These are phyloP conservation scores for Leishmania major DNA, from an alignment of 208 protist genomes.

Conservation along the genomic window DNA sequence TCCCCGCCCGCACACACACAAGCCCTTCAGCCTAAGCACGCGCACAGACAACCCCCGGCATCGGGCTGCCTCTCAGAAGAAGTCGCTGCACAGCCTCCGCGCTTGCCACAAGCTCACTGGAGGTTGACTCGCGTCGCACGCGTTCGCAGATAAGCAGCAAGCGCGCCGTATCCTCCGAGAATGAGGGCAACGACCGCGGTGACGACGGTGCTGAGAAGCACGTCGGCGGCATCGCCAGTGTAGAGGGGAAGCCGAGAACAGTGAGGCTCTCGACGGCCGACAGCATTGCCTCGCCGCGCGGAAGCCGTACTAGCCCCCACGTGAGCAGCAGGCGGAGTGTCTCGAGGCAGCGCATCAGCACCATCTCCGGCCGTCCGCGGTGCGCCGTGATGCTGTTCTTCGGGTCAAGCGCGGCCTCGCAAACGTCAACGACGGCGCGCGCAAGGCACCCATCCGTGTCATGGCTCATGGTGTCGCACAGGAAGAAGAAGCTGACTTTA, in stretches of 20 bases:
- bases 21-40: background rate
- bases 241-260: background rate
- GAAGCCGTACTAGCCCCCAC: slow-evolving; percentile 24
- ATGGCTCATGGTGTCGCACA: slow-evolving; percentile 26
- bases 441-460: slow-evolving; percentile 28
- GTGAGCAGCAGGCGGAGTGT: slow-evolving; percentile 40
- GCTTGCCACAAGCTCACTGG: background rate
- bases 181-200: background rate
- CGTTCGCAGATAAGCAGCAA: slow-evolving; percentile 7
- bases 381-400: slow-evolving; percentile 30
- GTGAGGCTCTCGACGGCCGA: slow-evolving; percentile 1
- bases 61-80: background rate
- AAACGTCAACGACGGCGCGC: slow-evolving; percentile 21
- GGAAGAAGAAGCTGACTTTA: slow-evolving; percentile 43
- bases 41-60: background rate
- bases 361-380: slow-evolving; percentile 34
- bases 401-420: slow-evolving; percentile 24
- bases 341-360: slow-evolving; percentile 45
- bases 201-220: background rate
- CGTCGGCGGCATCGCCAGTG: background rate
- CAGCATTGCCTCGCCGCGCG: background rate
- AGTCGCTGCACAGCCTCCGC: slow-evolving; percentile 10
- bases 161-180: background rate
- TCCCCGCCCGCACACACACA: too few relatives aligned
- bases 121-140: background rate